Conservation (phyloP, 257 asterid species). For the Capsicum rhomboideum region DNA sequence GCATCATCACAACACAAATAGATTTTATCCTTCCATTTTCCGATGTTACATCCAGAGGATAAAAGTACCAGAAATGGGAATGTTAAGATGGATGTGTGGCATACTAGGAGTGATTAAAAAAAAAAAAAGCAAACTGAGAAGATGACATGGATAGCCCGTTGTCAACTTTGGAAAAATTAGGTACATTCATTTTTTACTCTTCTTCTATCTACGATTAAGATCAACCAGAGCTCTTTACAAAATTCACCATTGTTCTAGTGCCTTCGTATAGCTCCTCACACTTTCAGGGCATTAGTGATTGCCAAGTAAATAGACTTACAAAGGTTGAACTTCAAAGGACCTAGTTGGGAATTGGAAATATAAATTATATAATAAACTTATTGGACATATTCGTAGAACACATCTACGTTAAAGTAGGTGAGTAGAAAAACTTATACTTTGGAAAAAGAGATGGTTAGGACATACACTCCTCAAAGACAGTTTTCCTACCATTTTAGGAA, state of each 20-base stretch:
- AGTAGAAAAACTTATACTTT: neutral
- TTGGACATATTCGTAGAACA: neutral
- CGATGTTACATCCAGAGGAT: too few species aligned
- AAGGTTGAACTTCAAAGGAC: too few species aligned
- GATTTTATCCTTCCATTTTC: too few species aligned
- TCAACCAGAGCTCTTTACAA: neutral
- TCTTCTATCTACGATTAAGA: neutral
- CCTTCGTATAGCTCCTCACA: neutral
- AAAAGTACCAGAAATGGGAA: too few species aligned
- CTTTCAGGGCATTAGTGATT: neutral
- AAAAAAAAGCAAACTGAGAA: neutral
- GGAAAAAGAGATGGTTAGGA: neutral
- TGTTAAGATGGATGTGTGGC: too few species aligned
- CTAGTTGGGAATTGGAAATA: neutral
- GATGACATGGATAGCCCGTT: neutral
- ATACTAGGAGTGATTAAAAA: neutral
- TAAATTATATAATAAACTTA: neutral
- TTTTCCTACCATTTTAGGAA: neutral
- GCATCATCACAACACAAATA: neutral
- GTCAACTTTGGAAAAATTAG: neutral
- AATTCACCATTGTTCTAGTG: neutral
- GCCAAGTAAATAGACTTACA: neutral
- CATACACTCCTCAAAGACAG: neutral
- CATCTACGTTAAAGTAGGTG: neutral
- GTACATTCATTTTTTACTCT: neutral